Conservation (phyloP, 1,284 basidiomycete genomes). For the Malassezia obtusa region DNA sequence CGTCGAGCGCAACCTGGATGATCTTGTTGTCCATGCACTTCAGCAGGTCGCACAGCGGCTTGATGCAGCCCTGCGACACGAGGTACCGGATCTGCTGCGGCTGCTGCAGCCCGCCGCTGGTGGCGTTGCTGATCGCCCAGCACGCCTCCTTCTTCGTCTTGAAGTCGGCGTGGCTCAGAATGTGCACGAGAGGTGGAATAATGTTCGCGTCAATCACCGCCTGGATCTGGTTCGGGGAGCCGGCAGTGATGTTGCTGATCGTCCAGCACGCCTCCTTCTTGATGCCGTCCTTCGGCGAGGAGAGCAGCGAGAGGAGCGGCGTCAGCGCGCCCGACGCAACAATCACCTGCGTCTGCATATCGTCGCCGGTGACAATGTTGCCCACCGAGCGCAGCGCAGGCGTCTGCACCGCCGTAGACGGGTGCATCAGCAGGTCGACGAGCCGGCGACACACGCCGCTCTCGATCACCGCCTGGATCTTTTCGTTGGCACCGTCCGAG, state of each 20-base stretch:
- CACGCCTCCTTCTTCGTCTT: constrained; percentile 99
- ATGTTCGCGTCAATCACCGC: constrained; percentile 65
- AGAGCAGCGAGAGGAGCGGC: constrained; percentile 79
- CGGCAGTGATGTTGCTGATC: constrained; percentile 96
- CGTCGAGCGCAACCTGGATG: constrained; percentile 93
- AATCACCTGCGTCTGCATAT: constrained; percentile 95
- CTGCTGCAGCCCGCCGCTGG: constrained; percentile 91
- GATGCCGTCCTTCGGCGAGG: constrained; percentile 91
- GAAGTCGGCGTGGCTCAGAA: constrained; percentile 93
- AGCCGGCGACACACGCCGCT: constrained; percentile 93
- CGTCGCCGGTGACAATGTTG: constrained; percentile 97
- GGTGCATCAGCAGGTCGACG: constrained; percentile 91
- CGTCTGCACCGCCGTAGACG: constrained; percentile 94
- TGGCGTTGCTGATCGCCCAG: constrained; percentile 99
- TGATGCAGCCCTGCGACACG: constrained; percentile 94
- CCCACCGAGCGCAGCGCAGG: constrained; percentile 94
- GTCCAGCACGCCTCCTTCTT: constrained; percentile 97
- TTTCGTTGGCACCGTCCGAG: constrained; percentile 97
- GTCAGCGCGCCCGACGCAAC: constrained; percentile 91
- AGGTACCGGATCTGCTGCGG: constrained; percentile 96
- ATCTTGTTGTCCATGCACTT: constrained; percentile 99
- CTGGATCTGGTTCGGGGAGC: constrained; percentile 91
- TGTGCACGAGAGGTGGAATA: constrained; percentile 95
- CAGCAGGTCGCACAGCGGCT: constrained; percentile 90
- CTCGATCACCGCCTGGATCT: constrained; percentile 99